Percentiles rank a stretch among this genome's conserved stretches.
phyloP scores from a whole-genome alignment of 2,329 filamentous ascomycete genomes.

The Alternaria postmessia region DNA sequence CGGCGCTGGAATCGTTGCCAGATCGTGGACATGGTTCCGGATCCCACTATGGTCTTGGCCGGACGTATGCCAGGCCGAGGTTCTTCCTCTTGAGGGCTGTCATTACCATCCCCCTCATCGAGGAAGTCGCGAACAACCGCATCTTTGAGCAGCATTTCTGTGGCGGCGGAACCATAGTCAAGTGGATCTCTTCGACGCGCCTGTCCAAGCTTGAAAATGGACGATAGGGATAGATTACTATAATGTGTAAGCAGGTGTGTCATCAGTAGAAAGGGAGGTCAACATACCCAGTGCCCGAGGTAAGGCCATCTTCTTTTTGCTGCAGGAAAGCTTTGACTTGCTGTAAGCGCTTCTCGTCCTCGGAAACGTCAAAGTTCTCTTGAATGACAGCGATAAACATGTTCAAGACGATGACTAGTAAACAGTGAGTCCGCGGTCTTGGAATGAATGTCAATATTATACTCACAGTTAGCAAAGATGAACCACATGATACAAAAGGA shows the following conservation, averaged over 20 bases:
- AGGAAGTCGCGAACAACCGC: conserved; percentile 94
- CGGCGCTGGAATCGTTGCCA: conserved; percentile 68
- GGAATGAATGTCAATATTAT: background rate
- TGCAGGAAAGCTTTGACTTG: conserved; percentile 96
- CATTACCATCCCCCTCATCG: conserved; percentile 68
- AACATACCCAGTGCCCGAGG: conserved; percentile 63
- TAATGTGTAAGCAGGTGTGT: background rate
- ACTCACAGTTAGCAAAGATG: conserved; percentile 79
- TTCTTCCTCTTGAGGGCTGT: conserved; percentile 37
- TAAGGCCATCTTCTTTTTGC: conserved; percentile 81
- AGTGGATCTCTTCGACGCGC: conserved; percentile 79
- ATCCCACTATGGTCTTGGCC: conserved; percentile 58
- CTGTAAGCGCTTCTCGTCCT: conserved; percentile 96
- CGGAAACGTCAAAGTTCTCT: conserved; percentile 98
- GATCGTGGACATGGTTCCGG: conserved; percentile 66
- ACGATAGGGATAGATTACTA: conserved; percentile 75
- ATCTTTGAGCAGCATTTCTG: conserved; percentile 97
- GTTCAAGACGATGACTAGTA: conserved; percentile 82
- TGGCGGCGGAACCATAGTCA: conserved; percentile 88
- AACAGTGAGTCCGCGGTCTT: conserved; percentile 16
- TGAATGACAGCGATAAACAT: conserved; percentile 99
- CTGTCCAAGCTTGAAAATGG: conserved; percentile 68
- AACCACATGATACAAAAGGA: conserved; percentile 95
- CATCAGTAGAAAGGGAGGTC: background rate
- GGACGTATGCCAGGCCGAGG: conserved; percentile 48